These are phyloP conservation scores for Aspergillus sp. DNA, from an alignment of 2,329 filamentous ascomycete genomes.

Conservation along the genomic window DNA sequence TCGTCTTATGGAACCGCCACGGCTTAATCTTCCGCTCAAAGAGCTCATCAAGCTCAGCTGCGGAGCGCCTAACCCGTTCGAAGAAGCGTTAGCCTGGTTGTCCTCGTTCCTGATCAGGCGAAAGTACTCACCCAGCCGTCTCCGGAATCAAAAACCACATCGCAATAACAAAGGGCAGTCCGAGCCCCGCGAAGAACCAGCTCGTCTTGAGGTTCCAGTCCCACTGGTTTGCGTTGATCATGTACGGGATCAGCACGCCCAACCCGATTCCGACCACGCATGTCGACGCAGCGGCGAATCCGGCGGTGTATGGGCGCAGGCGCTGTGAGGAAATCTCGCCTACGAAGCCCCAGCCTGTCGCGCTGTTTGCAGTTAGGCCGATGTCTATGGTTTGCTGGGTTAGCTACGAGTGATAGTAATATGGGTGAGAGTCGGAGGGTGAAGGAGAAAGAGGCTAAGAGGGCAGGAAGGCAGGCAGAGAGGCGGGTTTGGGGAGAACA, in stretches of 20 bases:
- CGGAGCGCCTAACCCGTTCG: background rate
- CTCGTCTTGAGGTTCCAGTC: slow-evolving; percentile 20
- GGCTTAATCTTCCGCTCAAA: too few relatives aligned
- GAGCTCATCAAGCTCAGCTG: too few relatives aligned
- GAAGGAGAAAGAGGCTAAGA: background rate
- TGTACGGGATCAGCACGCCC: slow-evolving; percentile 15
- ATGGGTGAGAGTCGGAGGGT: too few relatives aligned
- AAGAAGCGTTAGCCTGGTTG: background rate
- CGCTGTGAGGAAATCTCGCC: slow-evolving; percentile 44
- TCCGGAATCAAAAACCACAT: slow-evolving; percentile 22
- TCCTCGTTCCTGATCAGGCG: background rate
- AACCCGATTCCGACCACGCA: slow-evolving; percentile 15
- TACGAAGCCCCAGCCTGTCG: slow-evolving; percentile 36
- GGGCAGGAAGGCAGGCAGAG: too few relatives aligned
- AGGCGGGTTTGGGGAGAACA: background rate
- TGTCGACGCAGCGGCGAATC: slow-evolving; percentile 17
- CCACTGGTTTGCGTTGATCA: slow-evolving; percentile 19
- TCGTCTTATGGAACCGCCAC: too few relatives aligned
- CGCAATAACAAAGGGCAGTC: slow-evolving; percentile 11
- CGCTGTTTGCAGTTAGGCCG: slow-evolving; percentile 31
- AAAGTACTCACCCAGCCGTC: slow-evolving; percentile 10
- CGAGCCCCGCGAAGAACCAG: slow-evolving; percentile 17
- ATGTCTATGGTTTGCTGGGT: slow-evolving; percentile 21
- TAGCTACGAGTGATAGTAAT: too few relatives aligned
- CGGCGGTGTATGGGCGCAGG: slow-evolving; percentile 30